These are phyloP conservation scores for Fagus crenata DNA, from an alignment of 306 rosid genomes.

Conservation along the genomic window DNA sequence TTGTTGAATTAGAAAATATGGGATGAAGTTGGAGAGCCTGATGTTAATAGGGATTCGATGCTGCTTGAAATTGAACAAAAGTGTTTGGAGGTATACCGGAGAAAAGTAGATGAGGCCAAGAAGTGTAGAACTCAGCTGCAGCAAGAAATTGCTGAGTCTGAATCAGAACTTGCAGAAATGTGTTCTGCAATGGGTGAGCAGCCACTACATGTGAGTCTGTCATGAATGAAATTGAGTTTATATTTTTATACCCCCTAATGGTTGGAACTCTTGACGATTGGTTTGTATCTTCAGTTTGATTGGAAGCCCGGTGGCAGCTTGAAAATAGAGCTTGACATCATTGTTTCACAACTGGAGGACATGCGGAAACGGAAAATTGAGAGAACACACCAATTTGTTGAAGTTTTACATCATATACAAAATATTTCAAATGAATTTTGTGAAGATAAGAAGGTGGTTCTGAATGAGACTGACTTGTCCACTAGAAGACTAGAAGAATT, in stretches of 20 bases:
- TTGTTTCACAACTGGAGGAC: slow-evolving; percentile 51
- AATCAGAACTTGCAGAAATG: slow-evolving; percentile 53
- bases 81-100: slow-evolving; percentile 56
- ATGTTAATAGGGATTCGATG: slow-evolving; percentile 47
- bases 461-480: slow-evolving; percentile 62
- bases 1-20: slow-evolving; percentile 54
- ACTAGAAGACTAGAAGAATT: slow-evolving; percentile 53
- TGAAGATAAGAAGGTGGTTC: slow-evolving; percentile 30
- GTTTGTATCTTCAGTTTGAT: slow-evolving; percentile 44
- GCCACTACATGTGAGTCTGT: slow-evolving; percentile 44
- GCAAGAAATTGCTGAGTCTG: slow-evolving; percentile 50
- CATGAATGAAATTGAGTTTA: slow-evolving; percentile 11
- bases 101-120: slow-evolving; percentile 59
- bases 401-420: slow-evolving; percentile 49
- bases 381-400: slow-evolving; percentile 51
- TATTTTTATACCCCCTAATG: slow-evolving; percentile 18
- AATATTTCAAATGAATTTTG: slow-evolving; percentile 51
- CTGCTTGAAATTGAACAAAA: slow-evolving; percentile 59
- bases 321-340: slow-evolving; percentile 50
- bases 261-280: slow-evolving; percentile 15
- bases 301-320: slow-evolving; percentile 42
- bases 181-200: slow-evolving; percentile 58
- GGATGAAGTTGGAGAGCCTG: slow-evolving; percentile 81
- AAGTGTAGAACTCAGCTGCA: slow-evolving; percentile 49
- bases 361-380: slow-evolving; percentile 54